Evolutionary conservation across 805 yeast genomes (phyloP).

Genomic region (Saccharomycopsis capsularis): DNA sequence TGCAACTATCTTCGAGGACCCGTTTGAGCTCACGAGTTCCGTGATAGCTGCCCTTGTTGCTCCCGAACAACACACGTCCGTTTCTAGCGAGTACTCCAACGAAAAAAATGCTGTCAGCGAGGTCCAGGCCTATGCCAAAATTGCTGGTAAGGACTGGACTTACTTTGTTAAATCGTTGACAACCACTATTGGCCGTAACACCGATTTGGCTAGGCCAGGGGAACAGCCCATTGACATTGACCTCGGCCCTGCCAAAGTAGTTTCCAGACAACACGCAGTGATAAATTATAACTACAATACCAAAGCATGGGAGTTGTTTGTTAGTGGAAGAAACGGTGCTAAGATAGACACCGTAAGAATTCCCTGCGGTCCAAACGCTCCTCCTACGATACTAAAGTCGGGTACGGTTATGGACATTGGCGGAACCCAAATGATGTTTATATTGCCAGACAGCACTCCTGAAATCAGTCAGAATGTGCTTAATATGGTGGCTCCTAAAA

Average conservation of each 20-base stretch:
- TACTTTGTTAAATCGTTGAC: slow-evolving; percentile 76
- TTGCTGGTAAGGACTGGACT: slow-evolving; percentile 92
- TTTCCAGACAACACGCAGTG: slow-evolving; percentile 81
- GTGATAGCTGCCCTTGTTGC: slow-evolving; percentile 62
- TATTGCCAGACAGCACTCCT: slow-evolving; percentile 85
- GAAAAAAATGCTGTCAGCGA: slow-evolving; percentile 57
- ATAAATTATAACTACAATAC: slow-evolving; percentile 68
- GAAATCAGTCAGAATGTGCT: slow-evolving; percentile 40
- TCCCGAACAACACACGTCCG: slow-evolving; percentile 74
- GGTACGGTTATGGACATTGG: slow-evolving; percentile 95
- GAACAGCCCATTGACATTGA: slow-evolving; percentile 59
- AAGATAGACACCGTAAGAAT: slow-evolving; percentile 64
- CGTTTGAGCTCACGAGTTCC: slow-evolving; percentile 60
- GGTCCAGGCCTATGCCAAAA: slow-evolving; percentile 96
- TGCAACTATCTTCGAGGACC: slow-evolving; percentile 52
- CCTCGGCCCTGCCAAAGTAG: slow-evolving; percentile 96
- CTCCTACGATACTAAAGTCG: slow-evolving; percentile 55
- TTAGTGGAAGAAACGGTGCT: slow-evolving; percentile 88
- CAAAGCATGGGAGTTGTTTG: slow-evolving; percentile 80
- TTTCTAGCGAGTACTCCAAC: slow-evolving; percentile 66
- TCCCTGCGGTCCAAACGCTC: slow-evolving; percentile 35
- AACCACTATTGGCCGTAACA: slow-evolving; percentile 81
- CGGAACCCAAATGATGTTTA: slow-evolving; percentile 98
- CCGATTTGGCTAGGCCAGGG: slow-evolving; percentile 30
- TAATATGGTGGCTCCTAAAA: slow-evolving; percentile 30